A percentile compares a stretch with the other conserved stretches of the same genome.
Evolutionary conservation across 2,329 filamentous ascomycete species (phyloP).

Genomic region (Monascus ruber): DNA sequence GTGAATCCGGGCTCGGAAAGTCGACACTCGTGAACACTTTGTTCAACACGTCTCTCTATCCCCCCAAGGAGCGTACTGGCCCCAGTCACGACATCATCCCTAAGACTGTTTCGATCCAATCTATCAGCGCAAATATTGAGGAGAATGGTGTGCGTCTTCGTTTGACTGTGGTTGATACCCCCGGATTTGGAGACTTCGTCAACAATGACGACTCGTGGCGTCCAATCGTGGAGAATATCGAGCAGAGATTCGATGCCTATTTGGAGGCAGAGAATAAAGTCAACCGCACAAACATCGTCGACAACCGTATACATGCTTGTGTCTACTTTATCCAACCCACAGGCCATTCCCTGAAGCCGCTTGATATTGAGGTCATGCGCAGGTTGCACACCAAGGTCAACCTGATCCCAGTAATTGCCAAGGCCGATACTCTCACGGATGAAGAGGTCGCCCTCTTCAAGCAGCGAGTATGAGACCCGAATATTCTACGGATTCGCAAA

Average conservation of each 20-base stretch:
- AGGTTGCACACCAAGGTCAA: constrained; percentile 99
- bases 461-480: constrained; percentile 60
- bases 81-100: constrained; percentile 96
- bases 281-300: constrained; percentile 99
- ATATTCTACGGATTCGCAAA: no score
- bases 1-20: constrained; percentile 98
- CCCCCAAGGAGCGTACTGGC: constrained; percentile 95
- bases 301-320: constrained; percentile 97
- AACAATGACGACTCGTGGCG: constrained; percentile 99
- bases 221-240: constrained; percentile 98
- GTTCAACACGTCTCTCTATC: constrained; percentile 98
- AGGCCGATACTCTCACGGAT: constrained; percentile 94
- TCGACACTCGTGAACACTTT: constrained; percentile 98
- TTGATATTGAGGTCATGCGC: constrained; percentile 99
- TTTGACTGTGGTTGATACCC: constrained; percentile 92
- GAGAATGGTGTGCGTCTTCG: constrained; percentile 96
- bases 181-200: constrained; percentile 96
- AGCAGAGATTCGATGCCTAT: constrained; percentile 97
- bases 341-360: constrained; percentile 92
- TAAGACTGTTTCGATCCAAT: constrained; percentile 93
- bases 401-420: constrained; percentile 97
- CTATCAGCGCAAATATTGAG: constrained; percentile 92
- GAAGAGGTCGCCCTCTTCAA: constrained; percentile 94
- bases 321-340: constrained; percentile 99
- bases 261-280: constrained; percentile 99